Conservation (phyloP, 2,329 filamentous ascomycete genomes). For the Cryphonectria carpinicola region DNA sequence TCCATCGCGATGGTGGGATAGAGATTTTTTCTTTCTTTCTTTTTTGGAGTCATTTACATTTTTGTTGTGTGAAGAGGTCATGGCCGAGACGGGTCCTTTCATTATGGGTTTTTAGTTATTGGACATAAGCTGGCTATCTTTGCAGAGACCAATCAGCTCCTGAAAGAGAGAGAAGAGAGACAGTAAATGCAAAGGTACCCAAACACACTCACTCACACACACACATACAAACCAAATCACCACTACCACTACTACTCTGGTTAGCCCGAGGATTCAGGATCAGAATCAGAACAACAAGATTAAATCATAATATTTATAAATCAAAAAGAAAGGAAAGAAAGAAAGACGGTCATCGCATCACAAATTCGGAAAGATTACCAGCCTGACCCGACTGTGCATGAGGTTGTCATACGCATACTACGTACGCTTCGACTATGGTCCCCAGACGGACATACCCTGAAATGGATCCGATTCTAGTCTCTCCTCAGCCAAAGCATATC, state of each 20-base stretch:
- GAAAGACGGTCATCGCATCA: too few relatives aligned
- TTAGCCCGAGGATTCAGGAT: not conserved
- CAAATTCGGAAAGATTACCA: not conserved
- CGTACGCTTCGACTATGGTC: not conserved
- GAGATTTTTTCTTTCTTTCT: conserved; percentile 3
- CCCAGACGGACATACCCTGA: too few relatives aligned
- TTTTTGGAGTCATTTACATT: not conserved
- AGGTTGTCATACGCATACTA: not conserved
- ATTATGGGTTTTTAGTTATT: not conserved
- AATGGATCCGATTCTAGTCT: too few relatives aligned
- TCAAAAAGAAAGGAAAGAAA: not conserved
- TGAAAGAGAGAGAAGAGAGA: not conserved
- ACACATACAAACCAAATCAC: not conserved
- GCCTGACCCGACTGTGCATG: not conserved
- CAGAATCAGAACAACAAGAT: not conserved
- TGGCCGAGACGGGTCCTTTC: conserved; percentile 5
- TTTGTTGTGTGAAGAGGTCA: not conserved
- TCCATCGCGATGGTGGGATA: conserved; percentile 17
- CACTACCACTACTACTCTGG: not conserved
- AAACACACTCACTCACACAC: not conserved
- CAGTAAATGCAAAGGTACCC: not conserved
- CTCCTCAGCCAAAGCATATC: too few relatives aligned
- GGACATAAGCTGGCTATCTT: not conserved
- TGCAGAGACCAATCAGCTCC: not conserved
- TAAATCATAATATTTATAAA: conserved; percentile 1